These are phyloP conservation scores for Carex myosuroides DNA, from an alignment of 176 grass and related monocot genomes.

Conservation along the genomic window DNA sequence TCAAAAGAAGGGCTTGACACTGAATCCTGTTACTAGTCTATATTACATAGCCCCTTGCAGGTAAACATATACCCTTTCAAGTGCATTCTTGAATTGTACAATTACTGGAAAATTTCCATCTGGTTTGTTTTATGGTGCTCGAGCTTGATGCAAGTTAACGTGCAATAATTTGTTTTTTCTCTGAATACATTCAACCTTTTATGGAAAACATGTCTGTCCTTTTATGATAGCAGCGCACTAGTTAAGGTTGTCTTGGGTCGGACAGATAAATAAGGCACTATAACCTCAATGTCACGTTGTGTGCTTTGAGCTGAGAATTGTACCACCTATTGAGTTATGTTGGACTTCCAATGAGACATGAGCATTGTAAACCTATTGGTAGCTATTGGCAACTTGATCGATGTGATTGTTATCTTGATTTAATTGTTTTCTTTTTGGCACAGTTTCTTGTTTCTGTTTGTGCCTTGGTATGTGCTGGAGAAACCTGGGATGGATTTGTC, in stretches of 20 bases:
- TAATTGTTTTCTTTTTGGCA: slow-evolving; percentile 29
- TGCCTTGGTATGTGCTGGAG: slow-evolving; percentile 94
- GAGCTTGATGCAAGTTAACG: background rate
- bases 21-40: slow-evolving; percentile 96
- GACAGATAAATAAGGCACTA: background rate
- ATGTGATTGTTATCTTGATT: background rate
- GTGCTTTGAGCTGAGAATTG: background rate
- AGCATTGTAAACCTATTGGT: background rate
- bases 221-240: background rate
- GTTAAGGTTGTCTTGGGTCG: background rate
- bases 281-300: background rate
- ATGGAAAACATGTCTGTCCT: background rate
- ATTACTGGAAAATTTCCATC: background rate
- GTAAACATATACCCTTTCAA: slow-evolving; percentile 48
- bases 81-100: slow-evolving; percentile 20
- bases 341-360: background rate
- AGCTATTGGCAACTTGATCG: background rate
- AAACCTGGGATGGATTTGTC: slow-evolving; percentile 81
- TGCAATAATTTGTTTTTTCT: background rate
- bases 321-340: background rate
- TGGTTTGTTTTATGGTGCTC: background rate
- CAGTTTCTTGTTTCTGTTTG: slow-evolving; percentile 96
- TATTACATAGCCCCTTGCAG: slow-evolving; percentile 99
- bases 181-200: background rate
- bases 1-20: slow-evolving; percentile 95